Base-by-base conservation (phyloP, 495 filamentous ascomycete genomes). In the Aspergillus sclerotioniger region DNA sequence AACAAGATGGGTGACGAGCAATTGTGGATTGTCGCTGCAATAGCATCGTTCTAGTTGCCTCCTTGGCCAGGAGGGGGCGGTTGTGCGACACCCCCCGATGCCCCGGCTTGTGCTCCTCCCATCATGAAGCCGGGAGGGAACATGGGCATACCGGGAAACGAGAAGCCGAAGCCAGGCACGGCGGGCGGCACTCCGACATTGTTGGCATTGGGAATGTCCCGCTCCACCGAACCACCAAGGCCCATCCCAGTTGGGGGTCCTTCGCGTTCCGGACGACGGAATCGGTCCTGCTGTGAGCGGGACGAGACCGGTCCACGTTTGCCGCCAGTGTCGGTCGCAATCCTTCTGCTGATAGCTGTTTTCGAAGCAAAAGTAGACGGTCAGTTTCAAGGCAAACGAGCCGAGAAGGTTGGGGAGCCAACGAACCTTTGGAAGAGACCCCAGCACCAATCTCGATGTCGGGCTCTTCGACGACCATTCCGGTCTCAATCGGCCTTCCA, bases 381-480 rank as follows among this genome's bases (percentile, higher is more conserved):
- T 8, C 25, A 58, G 49, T 31, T 4, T 12, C 43, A 37, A 32
- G 41, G 17, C 3, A 21, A 15, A 25, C 8, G 17, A 44, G n/a
- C 10, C 12, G 12, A 33, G 45, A 31, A 52, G 51, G 58, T 25
- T 10, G 10, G 48, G 28, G 8, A 17, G 48, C 8, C 15, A 17
- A 60, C 67, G 54, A 70, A 79, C 82, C 83, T 77, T 98, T 98
- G 3, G 92, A 96, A 5, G 92, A 96, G 12, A 98, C 95, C 51
- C 94, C 94, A 43, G 92, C 91, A 44, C 94, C 94, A 58, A 98
- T 98, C 70, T 98, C 94, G 62, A 98, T 98, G 68, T 98, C 94
- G 8, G 94, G 94, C 72, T 98, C 94, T 66, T 98, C 94, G 19
- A 98, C 89, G 13, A 92, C 87, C 72, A 98, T 85, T 17, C 93